Conservation (phyloP, 345 rosid genomes). For the Eucalyptus erythrocorys region DNA sequence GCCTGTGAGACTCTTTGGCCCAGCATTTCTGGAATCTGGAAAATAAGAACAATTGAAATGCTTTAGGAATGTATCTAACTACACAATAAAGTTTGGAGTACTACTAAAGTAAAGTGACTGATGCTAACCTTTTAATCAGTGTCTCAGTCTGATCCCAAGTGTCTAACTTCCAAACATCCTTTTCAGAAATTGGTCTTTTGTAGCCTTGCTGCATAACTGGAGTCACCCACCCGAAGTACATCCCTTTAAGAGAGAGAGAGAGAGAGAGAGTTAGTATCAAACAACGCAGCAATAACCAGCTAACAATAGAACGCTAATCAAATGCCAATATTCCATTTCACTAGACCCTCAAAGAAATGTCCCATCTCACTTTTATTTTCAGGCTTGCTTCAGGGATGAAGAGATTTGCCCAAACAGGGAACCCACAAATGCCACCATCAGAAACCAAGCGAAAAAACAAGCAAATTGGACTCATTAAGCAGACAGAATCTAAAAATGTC, state of each 20-base stretch:
- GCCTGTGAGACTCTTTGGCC: conserved; percentile 51
- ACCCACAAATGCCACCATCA: not conserved
- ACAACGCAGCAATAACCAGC: not conserved
- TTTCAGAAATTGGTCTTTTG: conserved; percentile 78
- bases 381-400: not conserved
- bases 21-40: conserved; percentile 71
- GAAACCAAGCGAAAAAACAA: not conserved
- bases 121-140: conserved; percentile 43
- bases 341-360: not conserved
- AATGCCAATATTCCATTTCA: not conserved
- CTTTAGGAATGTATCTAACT: not conserved
- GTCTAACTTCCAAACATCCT: conserved; percentile 89
- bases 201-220: conserved; percentile 84
- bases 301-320: not conserved
- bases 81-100: not conserved
- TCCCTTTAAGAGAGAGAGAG: conserved; percentile 22
- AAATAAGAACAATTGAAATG: not conserved
- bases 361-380: not conserved
- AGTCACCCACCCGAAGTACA: conserved; percentile 73
- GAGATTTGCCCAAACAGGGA: not conserved
- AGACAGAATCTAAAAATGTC: not conserved
- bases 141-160: conserved; percentile 94
- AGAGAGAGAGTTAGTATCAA: not conserved
- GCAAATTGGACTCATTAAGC: not conserved
- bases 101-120: not conserved